Evolutionary conservation across 1,284 basidiomycete genomes (phyloP), one percentile per base, ranked within the genome.

Genomic region (Omphalotus olearius): DNA sequence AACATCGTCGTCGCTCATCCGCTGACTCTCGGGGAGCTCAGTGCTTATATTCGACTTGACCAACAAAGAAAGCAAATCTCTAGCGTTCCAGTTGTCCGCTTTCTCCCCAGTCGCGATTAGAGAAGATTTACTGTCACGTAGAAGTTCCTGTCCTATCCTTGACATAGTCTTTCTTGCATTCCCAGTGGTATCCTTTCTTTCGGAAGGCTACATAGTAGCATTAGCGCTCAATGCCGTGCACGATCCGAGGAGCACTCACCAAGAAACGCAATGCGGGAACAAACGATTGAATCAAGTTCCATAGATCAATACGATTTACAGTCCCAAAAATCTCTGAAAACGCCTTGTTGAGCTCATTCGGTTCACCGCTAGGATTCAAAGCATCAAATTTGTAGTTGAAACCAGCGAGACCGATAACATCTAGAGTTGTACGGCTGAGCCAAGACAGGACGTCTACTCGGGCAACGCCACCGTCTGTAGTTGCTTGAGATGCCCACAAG

Each of bases 1-100:
- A 0, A 93, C 82, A 57, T 92, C 90, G 17, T 82, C 76, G 57
- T 93, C 88, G 16, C 74, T 74, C 71, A 93, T 68, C 39, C 75
- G 72, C 57, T 89, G 83, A 28, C 63, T 72, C 16, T 79, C 76
- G 0, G 78, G 72, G 9, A 84, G 62, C 48, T 85, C 80, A 0
- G 71, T 69, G 2, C 78, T 75, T 70, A 84, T 76, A 59, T 89
- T 90, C 6, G 85, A 81, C 40, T 73, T 72, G 41, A 89, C 74
- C 17, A 85, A 64, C 6, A 83, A 64, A 7, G 74, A 77, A 3
- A 85, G 64, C 3, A 85, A 59, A 62, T 84, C 82, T 67, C 64
- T 17, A 54, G 53, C 28, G 65, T 40, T n/a, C 59, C 58, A 18
- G 53, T 70, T 62, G 62, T 73, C 57, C 59, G 69, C 11, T 16